Percentiles rank a stretch among this genome's conserved stretches.
Evolutionary conservation across 129 eudicot genomes (phyloP).

Genomic region (Rutidosis leptorrhynchoides): DNA sequence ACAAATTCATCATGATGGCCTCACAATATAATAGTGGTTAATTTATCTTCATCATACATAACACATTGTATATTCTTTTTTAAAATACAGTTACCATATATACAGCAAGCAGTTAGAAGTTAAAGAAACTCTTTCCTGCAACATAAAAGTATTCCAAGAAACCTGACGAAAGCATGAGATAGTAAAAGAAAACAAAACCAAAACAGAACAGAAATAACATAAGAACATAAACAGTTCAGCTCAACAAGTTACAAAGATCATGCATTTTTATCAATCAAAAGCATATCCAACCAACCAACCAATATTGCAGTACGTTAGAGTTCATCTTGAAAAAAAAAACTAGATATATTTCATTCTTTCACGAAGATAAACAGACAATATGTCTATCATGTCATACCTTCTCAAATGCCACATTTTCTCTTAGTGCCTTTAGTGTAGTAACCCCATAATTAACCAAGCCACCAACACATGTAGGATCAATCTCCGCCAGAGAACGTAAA

Average conservation of each 20-base stretch:
- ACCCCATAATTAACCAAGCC: slow-evolving; percentile 90
- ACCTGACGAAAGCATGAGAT: not conserved
- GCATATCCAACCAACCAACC: slow-evolving; percentile 13
- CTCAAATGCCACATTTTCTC: slow-evolving; percentile 83
- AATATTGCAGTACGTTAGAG: not conserved
- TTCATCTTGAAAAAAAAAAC: not conserved
- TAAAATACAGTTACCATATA: not conserved
- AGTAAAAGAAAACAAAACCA: not conserved
- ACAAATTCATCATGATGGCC: slow-evolving; percentile 4
- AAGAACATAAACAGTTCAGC: no score
- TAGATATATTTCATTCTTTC: slow-evolving; percentile 4
- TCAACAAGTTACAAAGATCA: no score
- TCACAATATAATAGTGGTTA: not conserved
- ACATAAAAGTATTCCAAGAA: not conserved
- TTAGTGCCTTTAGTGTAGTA: slow-evolving; percentile 72
- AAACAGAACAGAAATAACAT: not conserved
- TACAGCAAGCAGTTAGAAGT: not conserved
- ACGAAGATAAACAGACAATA: slow-evolving; percentile 1
- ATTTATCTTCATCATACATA: slow-evolving; percentile 13
- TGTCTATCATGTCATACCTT: slow-evolving; percentile 47
- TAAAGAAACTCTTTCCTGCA: not conserved
- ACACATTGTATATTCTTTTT: not conserved
- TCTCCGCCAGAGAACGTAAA: slow-evolving; percentile 81
- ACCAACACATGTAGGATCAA: slow-evolving; percentile 95
- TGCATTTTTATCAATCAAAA: slow-evolving; percentile 2